These are phyloP conservation scores for Pichia kluyveri DNA, from an alignment of 805 yeast genomes.

Conservation along the genomic window DNA sequence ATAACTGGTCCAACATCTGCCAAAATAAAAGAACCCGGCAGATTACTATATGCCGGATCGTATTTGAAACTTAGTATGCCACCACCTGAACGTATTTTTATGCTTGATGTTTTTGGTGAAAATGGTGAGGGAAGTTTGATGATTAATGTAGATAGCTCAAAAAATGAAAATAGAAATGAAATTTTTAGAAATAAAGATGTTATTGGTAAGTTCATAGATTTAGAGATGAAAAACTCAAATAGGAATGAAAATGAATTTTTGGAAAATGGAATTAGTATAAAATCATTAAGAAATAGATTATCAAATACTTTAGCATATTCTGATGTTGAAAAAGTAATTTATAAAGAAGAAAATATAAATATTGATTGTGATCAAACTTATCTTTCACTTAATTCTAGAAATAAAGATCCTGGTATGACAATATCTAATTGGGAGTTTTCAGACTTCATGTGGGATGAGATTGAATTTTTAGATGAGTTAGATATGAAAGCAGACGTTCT, in stretches of 20 bases:
- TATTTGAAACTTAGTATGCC: slow-evolving; percentile 26
- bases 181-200: slow-evolving; percentile 9
- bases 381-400: not conserved
- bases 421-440: slow-evolving; percentile 5
- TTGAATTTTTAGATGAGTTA: slow-evolving; percentile 3
- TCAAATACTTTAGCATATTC: slow-evolving; percentile 4
- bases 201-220: slow-evolving; percentile 11
- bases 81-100: slow-evolving; percentile 22
- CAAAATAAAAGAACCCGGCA: slow-evolving; percentile 22
- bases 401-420: not conserved
- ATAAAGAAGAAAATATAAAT: not conserved
- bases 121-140: slow-evolving; percentile 9
- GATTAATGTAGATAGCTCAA: slow-evolving; percentile 18
- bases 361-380: slow-evolving; percentile 2
- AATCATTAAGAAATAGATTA: slow-evolving; percentile 1
- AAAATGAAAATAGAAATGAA: slow-evolving; percentile 8
- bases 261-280: slow-evolving; percentile 15
- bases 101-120: slow-evolving; percentile 10
- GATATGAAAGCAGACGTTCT: not conserved
- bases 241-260: slow-evolving; percentile 9
- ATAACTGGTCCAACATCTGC: slow-evolving; percentile 18
- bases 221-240: slow-evolving; percentile 10
- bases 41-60: slow-evolving; percentile 27
- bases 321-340: slow-evolving; percentile 6
- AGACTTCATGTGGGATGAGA: slow-evolving; percentile 11